A percentile compares a stretch with the other conserved stretches of the same genome.
Conservation (phyloP, 768 basidiomycete species). For the Cubamyces sp. region DNA sequence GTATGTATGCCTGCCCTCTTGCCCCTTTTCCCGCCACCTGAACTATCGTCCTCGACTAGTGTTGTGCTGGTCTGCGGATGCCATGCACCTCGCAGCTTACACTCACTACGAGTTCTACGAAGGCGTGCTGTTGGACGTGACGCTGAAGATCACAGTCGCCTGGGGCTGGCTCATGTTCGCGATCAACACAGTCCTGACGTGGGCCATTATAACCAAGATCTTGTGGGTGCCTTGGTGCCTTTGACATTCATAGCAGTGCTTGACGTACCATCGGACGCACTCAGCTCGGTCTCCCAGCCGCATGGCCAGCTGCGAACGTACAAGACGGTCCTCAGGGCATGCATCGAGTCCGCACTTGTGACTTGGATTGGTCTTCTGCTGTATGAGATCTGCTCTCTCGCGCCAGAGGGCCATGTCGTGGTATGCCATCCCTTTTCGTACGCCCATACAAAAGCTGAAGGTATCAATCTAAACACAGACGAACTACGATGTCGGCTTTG, state of each 20-base stretch:
- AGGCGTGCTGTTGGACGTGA: constrained; percentile 20
- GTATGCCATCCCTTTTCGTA: constrained; percentile 7
- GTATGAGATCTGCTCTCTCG: constrained; percentile 28
- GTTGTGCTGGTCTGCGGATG: constrained; percentile 29
- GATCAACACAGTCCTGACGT: constrained; percentile 30
- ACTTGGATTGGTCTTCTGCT: constrained; percentile 35
- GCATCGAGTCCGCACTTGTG: constrained; percentile 31
- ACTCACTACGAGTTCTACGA: constrained; percentile 19
- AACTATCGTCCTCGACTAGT: constrained; percentile 11
- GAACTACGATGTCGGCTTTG: constrained; percentile 26
- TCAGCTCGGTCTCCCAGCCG: neutral
- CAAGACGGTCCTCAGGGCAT: constrained; percentile 16
- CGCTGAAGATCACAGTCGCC: constrained; percentile 28
- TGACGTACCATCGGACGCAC: neutral
- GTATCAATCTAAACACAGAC: too few relatives aligned
- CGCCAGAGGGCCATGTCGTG: constrained; percentile 26
- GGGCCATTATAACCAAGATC: constrained; percentile 29
- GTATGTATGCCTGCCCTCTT: too few relatives aligned
- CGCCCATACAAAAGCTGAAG: too few relatives aligned
- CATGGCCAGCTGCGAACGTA: neutral
- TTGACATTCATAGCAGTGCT: neutral
- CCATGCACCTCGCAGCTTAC: constrained; percentile 27
- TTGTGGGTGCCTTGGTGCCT: constrained; percentile 17
- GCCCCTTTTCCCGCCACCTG: too few relatives aligned
- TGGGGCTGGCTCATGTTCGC: constrained; percentile 35